Percentiles rank a stretch among this genome's conserved stretches.
These are phyloP conservation scores for Brassica napus DNA, from an alignment of 345 rosid species.

Conservation along the genomic window DNA sequence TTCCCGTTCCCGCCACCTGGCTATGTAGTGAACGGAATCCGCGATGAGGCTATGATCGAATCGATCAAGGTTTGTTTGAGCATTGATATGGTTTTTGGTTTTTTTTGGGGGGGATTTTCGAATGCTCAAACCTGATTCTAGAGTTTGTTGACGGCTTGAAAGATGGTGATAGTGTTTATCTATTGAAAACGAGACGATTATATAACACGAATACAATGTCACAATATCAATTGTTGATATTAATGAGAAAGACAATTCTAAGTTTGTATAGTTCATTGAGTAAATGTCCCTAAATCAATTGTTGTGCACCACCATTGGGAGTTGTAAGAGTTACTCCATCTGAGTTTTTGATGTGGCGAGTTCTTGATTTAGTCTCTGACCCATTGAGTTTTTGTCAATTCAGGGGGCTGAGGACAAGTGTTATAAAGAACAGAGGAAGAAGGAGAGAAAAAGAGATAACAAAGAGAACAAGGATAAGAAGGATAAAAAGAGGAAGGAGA, in stretches of 20 bases:
- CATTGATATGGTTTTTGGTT: conserved; percentile 23
- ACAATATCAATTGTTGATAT: not conserved
- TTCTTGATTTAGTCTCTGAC: not conserved
- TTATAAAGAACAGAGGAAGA: conserved; percentile 28
- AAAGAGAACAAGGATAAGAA: conserved; percentile 6
- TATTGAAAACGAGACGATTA: not conserved
- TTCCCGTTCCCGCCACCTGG: conserved; percentile 57
- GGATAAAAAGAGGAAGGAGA: conserved; percentile 22
- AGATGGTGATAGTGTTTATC: not conserved
- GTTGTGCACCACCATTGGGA: not conserved
- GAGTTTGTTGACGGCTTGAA: conserved; percentile 8
- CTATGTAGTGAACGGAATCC: conserved; percentile 41
- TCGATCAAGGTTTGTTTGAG: conserved; percentile 69
- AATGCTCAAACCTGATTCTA: conserved; percentile 32
- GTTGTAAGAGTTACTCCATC: not conserved
- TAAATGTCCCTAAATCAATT: not conserved
- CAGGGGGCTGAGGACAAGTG: conserved; percentile 34
- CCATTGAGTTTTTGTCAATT: not conserved
- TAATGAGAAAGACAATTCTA: not conserved
- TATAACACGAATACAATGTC: not conserved
- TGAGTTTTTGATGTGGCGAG: not conserved
- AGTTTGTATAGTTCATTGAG: not conserved
- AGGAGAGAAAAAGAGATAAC: not conserved
- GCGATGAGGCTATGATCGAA: conserved; percentile 51
- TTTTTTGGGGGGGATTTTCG: conserved; percentile 5